Base-by-base conservation (phyloP, 345 rosid genomes). In the Laguncularia racemosa region DNA sequence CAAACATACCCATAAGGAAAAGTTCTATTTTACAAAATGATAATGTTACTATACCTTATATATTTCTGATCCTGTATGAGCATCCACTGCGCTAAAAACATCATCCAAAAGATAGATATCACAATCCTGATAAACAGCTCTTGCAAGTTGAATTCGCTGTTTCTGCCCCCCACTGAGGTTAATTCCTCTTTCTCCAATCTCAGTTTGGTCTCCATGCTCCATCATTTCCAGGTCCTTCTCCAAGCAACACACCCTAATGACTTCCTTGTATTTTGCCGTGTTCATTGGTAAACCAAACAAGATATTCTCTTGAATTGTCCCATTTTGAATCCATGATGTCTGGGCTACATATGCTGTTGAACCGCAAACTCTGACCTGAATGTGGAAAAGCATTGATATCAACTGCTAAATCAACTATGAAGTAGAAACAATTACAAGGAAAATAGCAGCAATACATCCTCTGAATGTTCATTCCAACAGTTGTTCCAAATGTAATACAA, bases 151-250 rank as follows among this genome's bases (percentile, higher is more conserved):
- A 56, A 92, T 76, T 52, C 98, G 76, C 75, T 92, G 98, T 75
- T 92, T 92, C 80, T 92, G 98, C 13, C 98, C 97, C 8, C 98
- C 98, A 18, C 98, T 92, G 57, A 89, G 96, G 75, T 92, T 89
- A 68, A 92, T 92, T 46, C 98, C 96, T 0, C 95, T 89, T 71
- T 92, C 98, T 48, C 98, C 98, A 15, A 92, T 92, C 74, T 86
- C 97, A 18, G 98, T 89, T 64, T 83, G 89, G 59, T 92, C 98
- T 26, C 98, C 96, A 67, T 59, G 80, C 70, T 92, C 96, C 98
- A 92, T 89, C 98, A 86, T 84, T 60, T 86, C 84, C 69, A 92
- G 49, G 65, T 92, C 98, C 66, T 83, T 86, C 63, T 83, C 91
- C 62, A 92, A 68, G 72, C 86, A 69, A 71, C 96, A 92, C 5